phyloP scores from a whole-genome alignment of 495 filamentous ascomycete genomes.

The Pyrenopolyporus hunteri region DNA sequence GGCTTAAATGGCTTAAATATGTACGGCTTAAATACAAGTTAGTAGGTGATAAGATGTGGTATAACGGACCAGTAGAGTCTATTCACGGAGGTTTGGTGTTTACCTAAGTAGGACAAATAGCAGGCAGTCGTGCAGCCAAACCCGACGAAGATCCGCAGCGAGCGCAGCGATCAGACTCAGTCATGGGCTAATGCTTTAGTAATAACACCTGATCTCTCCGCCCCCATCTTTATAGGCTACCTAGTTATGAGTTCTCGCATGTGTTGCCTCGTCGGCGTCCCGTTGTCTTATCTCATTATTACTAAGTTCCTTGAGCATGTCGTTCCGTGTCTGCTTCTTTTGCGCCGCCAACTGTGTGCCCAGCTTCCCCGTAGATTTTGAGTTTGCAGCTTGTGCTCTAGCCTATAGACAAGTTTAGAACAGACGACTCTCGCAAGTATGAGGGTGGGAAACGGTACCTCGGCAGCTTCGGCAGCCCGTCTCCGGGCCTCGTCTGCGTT shows the following conservation, averaged over 20 bases:
- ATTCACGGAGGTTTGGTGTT: slow-evolving; percentile 23
- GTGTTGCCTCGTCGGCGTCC: slow-evolving; percentile 61
- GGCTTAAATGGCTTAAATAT: too few relatives aligned
- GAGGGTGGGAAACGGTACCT: slow-evolving; percentile 52
- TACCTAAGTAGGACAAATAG: background rate
- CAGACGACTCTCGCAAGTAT: background rate
- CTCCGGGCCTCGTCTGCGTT: slow-evolving; percentile 56
- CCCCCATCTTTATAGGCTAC: background rate
- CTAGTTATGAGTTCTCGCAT: slow-evolving; percentile 60
- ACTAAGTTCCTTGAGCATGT: slow-evolving; percentile 64
- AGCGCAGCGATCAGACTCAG: too few relatives aligned
- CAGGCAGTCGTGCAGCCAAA: slow-evolving; percentile 3
- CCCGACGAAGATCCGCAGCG: background rate
- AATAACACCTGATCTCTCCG: background rate
- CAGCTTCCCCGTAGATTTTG: slow-evolving; percentile 62
- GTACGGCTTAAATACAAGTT: background rate
- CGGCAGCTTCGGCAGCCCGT: slow-evolving; percentile 71
- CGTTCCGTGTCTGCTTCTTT: slow-evolving; percentile 66
- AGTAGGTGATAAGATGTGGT: slow-evolving; percentile 8
- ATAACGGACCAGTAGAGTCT: background rate
- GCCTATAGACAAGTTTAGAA: slow-evolving; percentile 46
- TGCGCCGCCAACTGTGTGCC: slow-evolving; percentile 67
- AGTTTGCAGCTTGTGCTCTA: slow-evolving; percentile 46
- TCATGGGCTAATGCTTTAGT: too few relatives aligned
- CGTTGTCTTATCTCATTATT: slow-evolving; percentile 60